Conservation (phyloP, 768 basidiomycete genomes). For the Pholiota conissans region DNA sequence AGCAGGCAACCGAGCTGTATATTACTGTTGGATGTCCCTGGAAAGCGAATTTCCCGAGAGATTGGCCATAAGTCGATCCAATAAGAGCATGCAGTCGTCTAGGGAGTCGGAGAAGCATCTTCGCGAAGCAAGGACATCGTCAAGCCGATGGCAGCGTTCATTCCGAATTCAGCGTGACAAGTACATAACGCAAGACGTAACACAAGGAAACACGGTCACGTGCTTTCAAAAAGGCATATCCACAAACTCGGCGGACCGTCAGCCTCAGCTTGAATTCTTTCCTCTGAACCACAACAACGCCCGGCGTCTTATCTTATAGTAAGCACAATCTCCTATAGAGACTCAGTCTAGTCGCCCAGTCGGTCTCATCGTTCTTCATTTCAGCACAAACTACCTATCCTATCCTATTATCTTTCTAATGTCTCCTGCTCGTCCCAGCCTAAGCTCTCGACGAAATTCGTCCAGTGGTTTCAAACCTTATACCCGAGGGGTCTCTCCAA, state of each 20-base stretch:
- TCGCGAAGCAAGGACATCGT: no score
- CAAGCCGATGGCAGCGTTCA: no score
- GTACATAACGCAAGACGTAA: no score
- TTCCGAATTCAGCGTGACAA: no score
- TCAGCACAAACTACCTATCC: slow-evolving; percentile 17
- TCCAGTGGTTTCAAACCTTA: slow-evolving; percentile 34
- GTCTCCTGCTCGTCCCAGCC: slow-evolving; percentile 33
- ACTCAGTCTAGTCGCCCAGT: slow-evolving; percentile 20
- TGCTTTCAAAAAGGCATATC: neutral
- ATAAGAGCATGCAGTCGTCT: no score
- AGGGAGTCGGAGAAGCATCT: no score
- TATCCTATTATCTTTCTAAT: slow-evolving; percentile 20
- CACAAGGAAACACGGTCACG: slow-evolving; percentile 2
- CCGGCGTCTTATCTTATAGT: slow-evolving; percentile 14
- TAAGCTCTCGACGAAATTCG: slow-evolving; percentile 23
- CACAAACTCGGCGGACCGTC: slow-evolving; percentile 19
- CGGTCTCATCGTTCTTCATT: slow-evolving; percentile 6
- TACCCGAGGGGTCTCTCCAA: slow-evolving; percentile 23
- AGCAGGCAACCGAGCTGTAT: no score
- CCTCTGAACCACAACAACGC: slow-evolving; percentile 21
- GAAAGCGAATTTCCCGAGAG: no score
- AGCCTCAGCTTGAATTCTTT: slow-evolving; percentile 26
- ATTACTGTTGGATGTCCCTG: no score
- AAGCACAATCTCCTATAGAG: slow-evolving; percentile 9
- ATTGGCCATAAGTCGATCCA: no score